Evolutionary conservation across 495 filamentous ascomycete genomes (phyloP), one percentile per base, ranked within the genome.

Genomic region (Daldinia concentrica): DNA sequence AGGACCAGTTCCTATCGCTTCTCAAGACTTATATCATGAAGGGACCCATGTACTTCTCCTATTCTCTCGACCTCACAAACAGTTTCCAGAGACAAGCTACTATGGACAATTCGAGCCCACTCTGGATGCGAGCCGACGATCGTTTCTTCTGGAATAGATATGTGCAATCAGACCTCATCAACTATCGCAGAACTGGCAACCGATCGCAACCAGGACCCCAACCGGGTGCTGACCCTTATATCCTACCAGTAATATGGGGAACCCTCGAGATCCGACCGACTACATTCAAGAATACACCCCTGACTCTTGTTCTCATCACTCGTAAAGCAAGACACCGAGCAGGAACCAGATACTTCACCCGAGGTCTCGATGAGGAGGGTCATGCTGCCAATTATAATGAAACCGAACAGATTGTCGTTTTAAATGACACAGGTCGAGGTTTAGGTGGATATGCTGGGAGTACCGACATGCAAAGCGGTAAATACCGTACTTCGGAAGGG

Each of bases 121-220:
- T 98, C 60, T 99, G 95, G 95, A 89, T 91, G 80, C 83, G 93
- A 65, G 92, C 96, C 59, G 95, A 99, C 80, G 94, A 99, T 73
- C 90, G 95, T 58, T 98, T 99, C 83, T 99, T 97, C 85, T 99
- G 95, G 95, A 99, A 99, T 78, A 89, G 90, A 58, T 96, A 97
- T 75, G 83, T 98, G 54, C 92, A 94, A 78, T 90, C 91, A 3
- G 95, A 98, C 70, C 80, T 99, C 52, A 98, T 99, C 68, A 87
- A 97, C 79, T 92, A 97, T 75, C 89, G 93, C 50, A 84, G 79
- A 36, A 74, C 75, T 0, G 83, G 86, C 22, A 82, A 75, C 41
- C 74, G 84, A 27, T 82, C 83, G 34, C 87, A 88, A 55, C 86
- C 88, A 37, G 89, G 88, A 3, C 86, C 89, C 24, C 92, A 97